Evolutionary conservation across 805 yeast species (phyloP), one percentile per base, ranked within the genome.

Genomic region (Candida manassasensis): DNA sequence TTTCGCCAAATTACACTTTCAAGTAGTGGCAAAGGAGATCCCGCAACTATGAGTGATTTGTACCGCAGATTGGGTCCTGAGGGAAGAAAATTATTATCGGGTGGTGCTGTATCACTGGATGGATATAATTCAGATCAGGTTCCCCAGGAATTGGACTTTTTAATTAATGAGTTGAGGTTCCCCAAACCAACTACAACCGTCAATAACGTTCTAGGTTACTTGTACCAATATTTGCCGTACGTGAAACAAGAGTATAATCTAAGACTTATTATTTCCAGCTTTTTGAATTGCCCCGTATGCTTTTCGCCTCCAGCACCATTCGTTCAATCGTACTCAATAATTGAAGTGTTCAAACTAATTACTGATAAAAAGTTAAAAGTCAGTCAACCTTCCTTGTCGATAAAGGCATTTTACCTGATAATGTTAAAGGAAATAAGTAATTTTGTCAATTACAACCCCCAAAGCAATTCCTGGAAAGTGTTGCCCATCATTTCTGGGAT

Each of bases 141-240:
- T 10, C 65, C 72, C 2, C 67, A 67, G 37, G 77, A 70, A 31
- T 54, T 75, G 26, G 81, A 75, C 48, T 69, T 55, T 37, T 45
- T 75, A 21, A 53, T 75, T 8, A 48, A 69, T 38, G 72, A 73
- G 15, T 46, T 75, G 17, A 41, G 71, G 21, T 53, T 55, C 40
- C 77, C 79, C 0, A 49, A 45, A 14, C 42, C 57, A 2, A 48
- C 56, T 6, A 49, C 53, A 40, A 57, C 60, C 21, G 57, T 48
- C 25, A 52, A 48, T 14, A 57, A 55, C 36, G 45, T 67, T 4
- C 44, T 73, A 12, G 73, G 79, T 1, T 71, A 72, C 47, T 36
- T 75, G 15, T 74, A 68, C 35, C 69, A 74, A 46, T 75, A 75
- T 45, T 50, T 73, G 35, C 80, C 81, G 1, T 68, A 51, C 31